Conservation (phyloP, 2,329 filamentous ascomycete species). For the Pseudogymnoascus sp. region DNA sequence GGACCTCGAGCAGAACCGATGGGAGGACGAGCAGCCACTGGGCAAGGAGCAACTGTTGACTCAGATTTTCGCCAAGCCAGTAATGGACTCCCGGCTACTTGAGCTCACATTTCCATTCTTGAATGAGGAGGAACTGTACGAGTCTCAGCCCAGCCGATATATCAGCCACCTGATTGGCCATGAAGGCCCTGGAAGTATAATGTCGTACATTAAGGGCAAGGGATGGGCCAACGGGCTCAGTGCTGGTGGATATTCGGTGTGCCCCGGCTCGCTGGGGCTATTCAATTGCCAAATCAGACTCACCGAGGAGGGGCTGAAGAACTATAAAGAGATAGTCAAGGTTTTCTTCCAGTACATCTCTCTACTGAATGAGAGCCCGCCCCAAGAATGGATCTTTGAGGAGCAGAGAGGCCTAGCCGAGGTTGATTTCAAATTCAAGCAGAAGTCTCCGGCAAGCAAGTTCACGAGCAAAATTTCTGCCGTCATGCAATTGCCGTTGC, state of each 20-base stretch:
- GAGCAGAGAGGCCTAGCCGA: conserved; percentile 87
- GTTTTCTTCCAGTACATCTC: conserved; percentile 74
- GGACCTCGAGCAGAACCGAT: conserved; percentile 54
- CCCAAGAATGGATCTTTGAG: conserved; percentile 87
- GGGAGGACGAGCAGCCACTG: conserved; percentile 55
- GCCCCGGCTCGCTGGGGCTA: conserved; percentile 54
- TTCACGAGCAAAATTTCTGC: conserved; percentile 81
- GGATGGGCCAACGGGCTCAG: conserved; percentile 63
- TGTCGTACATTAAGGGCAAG: conserved; percentile 63
- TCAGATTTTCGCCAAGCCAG: conserved; percentile 63
- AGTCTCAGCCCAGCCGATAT: conserved; percentile 61
- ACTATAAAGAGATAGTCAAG: conserved; percentile 59
- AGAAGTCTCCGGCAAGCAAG: conserved; percentile 81
- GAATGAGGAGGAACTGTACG: conserved; percentile 59
- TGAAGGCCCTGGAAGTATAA: conserved; percentile 65
- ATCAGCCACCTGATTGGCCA: conserved; percentile 66
- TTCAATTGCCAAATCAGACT: conserved; percentile 58
- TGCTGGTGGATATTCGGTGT: conserved; percentile 55
- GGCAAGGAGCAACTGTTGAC: conserved; percentile 52
- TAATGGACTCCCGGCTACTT: conserved; percentile 59
- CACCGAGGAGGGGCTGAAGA: conserved; percentile 50
- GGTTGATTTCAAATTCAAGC: conserved; percentile 89
- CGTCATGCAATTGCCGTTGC: conserved; percentile 85
- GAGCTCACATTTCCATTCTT: conserved; percentile 62
- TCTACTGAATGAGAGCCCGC: conserved; percentile 69